Evolutionary conservation across 495 filamentous ascomycete species (phyloP), one percentile per base, ranked within the genome.

Genomic region (Aspergillus ostianus): DNA sequence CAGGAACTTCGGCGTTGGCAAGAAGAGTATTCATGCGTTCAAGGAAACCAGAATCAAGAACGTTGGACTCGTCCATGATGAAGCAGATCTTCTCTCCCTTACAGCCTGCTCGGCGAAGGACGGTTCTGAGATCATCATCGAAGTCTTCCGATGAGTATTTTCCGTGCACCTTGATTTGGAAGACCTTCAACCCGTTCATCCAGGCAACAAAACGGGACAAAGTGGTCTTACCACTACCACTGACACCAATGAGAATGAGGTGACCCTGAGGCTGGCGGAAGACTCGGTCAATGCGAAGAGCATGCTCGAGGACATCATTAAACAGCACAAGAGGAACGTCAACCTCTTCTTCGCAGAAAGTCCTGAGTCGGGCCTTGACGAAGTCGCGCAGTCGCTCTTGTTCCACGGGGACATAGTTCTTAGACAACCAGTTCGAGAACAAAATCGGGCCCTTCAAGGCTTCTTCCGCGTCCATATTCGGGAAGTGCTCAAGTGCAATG

Each of bases 31-130:
- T 99, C 94, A 99, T 99, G 59, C 95, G 87, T 72, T 99, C 94
- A 61, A 99, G 73, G 85, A 99, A 99, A 41, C 93, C 94, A 17
- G 94, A 99, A 68, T 99, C 94, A 3, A 99, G 84, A 19, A 99
- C 94, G 67, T 99, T 99, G 7, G 92, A 89, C 79, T 99, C 94
- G 66, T 99, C 94, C 94, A 99, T 97, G 76, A 99, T 95, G 77
- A 99, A 99, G 78, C 95, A 98, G 46, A 99, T 95, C 80, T 97
- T 99, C 71, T 99, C 94, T 36, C 94, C 94, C 75, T 95, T 97
- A 78, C 95, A 98, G 51, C 94, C 94, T 62, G 90, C 93, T 49
- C 94, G 84, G 57, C 95, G 90, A 19, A 99, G 85, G 13, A 99
- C 93, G 68, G 91, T 93, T 55, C 95, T 82, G 9, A 99, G 78